Evolutionary conservation across 163 green algal genomes (phyloP), one percentile per base, ranked within the genome.

Genomic region (Scenedesmus sp.): DNA sequence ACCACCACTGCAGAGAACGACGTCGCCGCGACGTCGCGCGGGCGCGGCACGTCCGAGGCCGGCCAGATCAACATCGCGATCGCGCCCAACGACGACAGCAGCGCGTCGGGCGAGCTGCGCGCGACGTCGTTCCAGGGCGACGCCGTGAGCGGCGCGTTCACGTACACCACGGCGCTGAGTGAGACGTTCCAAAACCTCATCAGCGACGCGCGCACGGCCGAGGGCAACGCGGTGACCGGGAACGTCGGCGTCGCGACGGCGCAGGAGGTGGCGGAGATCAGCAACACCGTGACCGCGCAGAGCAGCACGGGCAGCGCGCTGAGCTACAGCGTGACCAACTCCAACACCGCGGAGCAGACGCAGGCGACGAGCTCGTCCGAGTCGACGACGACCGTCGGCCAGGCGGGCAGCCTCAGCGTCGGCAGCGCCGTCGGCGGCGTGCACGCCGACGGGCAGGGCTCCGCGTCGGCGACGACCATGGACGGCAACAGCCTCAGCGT

Each of bases 31-130:
- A 47, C 39, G 10, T 47, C 39, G 6, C 39, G 39, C 39, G 39
- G 39, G 7, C 39, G 39, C 39, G 39, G 39, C 39, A 10, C 39
- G 7, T 6, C 39, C 7, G 7, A 47, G 39, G 66, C 66, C 39
- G 67, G 45, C 33, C 63, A 72, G 26, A 34, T 72, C n/a, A 72
- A 72, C 44, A 56, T 72, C 36, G 63, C 63, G 14, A 6, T 58
- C 39, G 39, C 66, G 5, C 50, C 66, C 14, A 63, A 75, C 15
- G 66, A 60, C n/a, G 48, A 75, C 22, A 4, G 48, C 24, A 20
- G 11, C 31, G 24, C 53, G 5, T n/a, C 22, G 0, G 50, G 50
- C 22, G 33, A 47, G 18, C 18, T 75, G 29, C 20, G n/a, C 26
- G 66, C 48, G 2, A 48, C 66, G 10, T 26, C 66, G 15, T 29